A percentile compares a stretch with the other conserved stretches of the same genome.
Conservation (phyloP, 2,329 filamentous ascomycete species). For the Penicillium brasilianum region DNA sequence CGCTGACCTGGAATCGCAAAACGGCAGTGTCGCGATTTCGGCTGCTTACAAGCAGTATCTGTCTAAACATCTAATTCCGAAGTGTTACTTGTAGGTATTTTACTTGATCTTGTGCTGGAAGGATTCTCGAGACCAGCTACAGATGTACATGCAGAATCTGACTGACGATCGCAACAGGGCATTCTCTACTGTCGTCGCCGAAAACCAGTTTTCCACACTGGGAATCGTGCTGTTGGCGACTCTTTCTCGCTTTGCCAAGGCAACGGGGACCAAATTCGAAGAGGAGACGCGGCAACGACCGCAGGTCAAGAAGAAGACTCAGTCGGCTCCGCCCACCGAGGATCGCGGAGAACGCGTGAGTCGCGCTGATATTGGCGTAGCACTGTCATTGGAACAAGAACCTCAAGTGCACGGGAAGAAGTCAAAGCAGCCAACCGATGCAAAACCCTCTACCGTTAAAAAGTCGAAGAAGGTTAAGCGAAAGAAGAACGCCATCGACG, state of each 20-base stretch:
- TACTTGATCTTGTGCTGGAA: background rate
- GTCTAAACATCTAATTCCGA: slow-evolving; percentile 43
- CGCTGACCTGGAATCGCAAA: slow-evolving; percentile 57
- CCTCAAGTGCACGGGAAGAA: slow-evolving; percentile 8
- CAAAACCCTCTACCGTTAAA: slow-evolving; percentile 10
- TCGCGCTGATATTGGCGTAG: slow-evolving; percentile 20
- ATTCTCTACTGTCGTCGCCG: slow-evolving; percentile 72
- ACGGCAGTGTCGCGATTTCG: slow-evolving; percentile 20
- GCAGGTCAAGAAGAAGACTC: slow-evolving; percentile 4
- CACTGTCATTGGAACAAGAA: background rate
- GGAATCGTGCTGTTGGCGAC: slow-evolving; percentile 71
- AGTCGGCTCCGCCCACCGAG: slow-evolving; percentile 17
- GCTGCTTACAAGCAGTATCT: slow-evolving; percentile 38
- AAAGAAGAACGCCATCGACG: slow-evolving; percentile 71
- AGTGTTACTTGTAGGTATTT: slow-evolving; percentile 47
- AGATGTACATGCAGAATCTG: background rate
- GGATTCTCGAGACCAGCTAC: background rate
- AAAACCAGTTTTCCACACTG: slow-evolving; percentile 73
- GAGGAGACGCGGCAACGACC: slow-evolving; percentile 18
- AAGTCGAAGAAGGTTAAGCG: slow-evolving; percentile 51
- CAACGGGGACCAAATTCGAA: slow-evolving; percentile 44
- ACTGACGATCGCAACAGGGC: slow-evolving; percentile 34
- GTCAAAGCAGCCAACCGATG: slow-evolving; percentile 15
- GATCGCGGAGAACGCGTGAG: slow-evolving; percentile 34
- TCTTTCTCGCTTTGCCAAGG: slow-evolving; percentile 63